Evolutionary conservation across 208 protist species (phyloP), one percentile per base, ranked within the genome.

Genomic region (Porcisia hertigi): DNA sequence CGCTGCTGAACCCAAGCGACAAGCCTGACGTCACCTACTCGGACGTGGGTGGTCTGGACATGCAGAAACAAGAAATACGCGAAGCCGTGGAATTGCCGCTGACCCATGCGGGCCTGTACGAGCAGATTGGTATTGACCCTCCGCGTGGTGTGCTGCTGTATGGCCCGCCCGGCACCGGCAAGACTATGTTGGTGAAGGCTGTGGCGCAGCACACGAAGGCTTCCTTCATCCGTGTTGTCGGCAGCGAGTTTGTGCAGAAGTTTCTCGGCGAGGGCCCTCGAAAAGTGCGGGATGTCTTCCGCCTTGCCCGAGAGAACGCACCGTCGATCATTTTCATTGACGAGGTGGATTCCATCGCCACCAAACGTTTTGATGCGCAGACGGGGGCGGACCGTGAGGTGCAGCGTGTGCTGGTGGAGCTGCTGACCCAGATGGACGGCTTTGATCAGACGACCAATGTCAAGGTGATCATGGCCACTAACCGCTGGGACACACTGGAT

Each of bases 231-330:
- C 93, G 98, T 64, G 98, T 99, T 34, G 98, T 99, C 34, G 99
- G 99, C 62, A 99, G 97, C 49, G 99, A 99, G 90, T 99, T 99
- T 96, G 99, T 99, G 71, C 99, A 99, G 89, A 99, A 99, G 87
- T 99, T 99, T 86, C 90, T 99, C 9, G 99, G 99, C 62, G 99
- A 99, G 92, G 99, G 99, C 23, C 99, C 99, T 23, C 91, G 99
- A 54, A 99, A 99, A 97, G 99, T 99, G 23, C 91, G 98, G 36
- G 98, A 99, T 76, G 98, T 99, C 3, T 99, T 99, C 86, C 93
- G 98, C 58, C 92, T 99, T 18, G 98, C 98, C 5, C 86, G 95
- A 11, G 99, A 99, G 85, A 99, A 99, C 86, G 90, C 99, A 47
- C 99, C 99, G 43, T 92, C 98, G 1, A 99, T 99, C 86, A 99